Base-by-base conservation (phyloP, 371 early-diverging fungal genomes). In the Syncephalastrum contaminatum region DNA sequence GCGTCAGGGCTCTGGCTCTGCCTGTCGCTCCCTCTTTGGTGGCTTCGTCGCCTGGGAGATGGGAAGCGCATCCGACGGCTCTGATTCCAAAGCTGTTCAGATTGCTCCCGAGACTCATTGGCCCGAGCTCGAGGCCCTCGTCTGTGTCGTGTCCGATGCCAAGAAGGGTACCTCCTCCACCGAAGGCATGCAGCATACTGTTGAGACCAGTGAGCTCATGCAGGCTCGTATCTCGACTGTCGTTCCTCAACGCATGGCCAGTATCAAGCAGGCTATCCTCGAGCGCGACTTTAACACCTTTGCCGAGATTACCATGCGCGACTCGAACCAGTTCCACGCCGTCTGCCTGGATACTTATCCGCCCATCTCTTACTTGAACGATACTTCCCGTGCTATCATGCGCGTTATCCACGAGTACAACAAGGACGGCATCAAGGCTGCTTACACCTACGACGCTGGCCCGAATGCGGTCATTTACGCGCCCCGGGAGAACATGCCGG, bases 271-370 rank as follows among this genome's bases (percentile, higher is more conserved):
- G 30, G 98, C 98, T 22, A 94, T 99, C 55, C 62, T 69, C 10
- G 71, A 72, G n/a, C 82, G 87, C 57, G 93, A 98, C 69, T 99
- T 97, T 75, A 81, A 88, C 54, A 55, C 74, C 1, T 97, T 99
- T 75, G 99, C 96, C 43, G 88, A 91, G 64, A 56, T 97, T 51
- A 96, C 98, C 56, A 99, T 99, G 98, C 80, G 80, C 59, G 99
- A 99, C 69, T 95, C 96, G 30, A 99, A 99, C 84, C 95, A 95
- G 73, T 97, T 99, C 90, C 99, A 99, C 69, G 94, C 98, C 48
- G 91, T 94, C 36, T 94, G 93, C 67, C 81, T 91, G 48, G 97
- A 89, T 72, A 96, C 97, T 44, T 96, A 73, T 75, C 99, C 92
- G 54, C 98, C 95, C 30, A 93, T 96, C 62, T 89, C 91, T 54